Base-by-base conservation (phyloP, 1,284 basidiomycete species). In the Cystobasidiaceae sp. region DNA sequence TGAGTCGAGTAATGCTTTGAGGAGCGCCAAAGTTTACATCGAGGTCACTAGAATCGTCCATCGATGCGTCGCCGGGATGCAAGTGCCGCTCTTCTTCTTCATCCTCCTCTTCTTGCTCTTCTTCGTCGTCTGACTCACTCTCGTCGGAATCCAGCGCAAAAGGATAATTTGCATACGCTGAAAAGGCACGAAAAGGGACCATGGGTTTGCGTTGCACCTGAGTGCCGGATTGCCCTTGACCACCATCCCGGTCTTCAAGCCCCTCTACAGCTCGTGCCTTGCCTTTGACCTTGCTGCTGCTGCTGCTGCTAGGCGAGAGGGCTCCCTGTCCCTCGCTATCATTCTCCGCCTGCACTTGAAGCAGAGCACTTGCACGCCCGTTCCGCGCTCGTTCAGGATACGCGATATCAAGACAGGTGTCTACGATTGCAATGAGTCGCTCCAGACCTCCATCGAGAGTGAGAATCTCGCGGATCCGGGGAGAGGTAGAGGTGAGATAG, bases 381-480 rank as follows among this genome's bases (percentile, higher is more conserved):
- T 23, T 54, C 59, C 28, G 61, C 21, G 7, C 56, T 45, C 17
- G 61, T 46, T 4, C 58, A 33, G 3, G 67, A 60, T 9, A 52
- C 34, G 45, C 66, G 41, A 13, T 6, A 62, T 64, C 13, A n/a
- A 71, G 63, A 63, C 72, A 74, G 27, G 57, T 64, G 33, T 68
- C 72, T 8, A 80, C 71, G 70, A 99, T 92, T 66, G 89, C 86
- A 33, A 98, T 89, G 39, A 99, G 86, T 25, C 93, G 86, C 76
- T 98, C 94, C 43, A 99, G 85, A 1, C 96, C 94, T 66, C 94
- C 94, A 77, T 98, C 94, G 81, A 90, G 86, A 46, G 93, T 94
- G 82, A 99, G 89, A 75, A 97, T 97, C 79, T 99, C 96, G 56
- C 94, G 86, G 79, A 99, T 97, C 68, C 93, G 86, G 3, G 94